Evolutionary conservation across 768 basidiomycete species (phyloP).

Genomic region (Rhodocollybia butyracea): DNA sequence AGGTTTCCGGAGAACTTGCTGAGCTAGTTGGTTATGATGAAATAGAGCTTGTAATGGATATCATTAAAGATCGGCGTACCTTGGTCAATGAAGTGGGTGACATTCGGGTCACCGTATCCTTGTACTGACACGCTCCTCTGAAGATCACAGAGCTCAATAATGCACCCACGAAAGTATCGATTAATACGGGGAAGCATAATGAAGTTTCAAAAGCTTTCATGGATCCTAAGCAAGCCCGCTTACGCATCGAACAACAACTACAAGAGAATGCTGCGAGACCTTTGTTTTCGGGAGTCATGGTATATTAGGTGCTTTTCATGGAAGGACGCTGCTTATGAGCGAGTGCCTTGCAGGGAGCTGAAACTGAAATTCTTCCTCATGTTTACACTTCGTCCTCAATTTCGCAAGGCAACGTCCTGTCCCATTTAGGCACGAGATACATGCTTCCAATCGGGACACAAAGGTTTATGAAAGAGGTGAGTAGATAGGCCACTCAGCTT

Average conservation of each 20-base stretch:
- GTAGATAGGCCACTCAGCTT: conserved; percentile 11
- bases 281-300: conserved; percentile 55
- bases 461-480: conserved; percentile 64
- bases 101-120: background rate
- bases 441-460: conserved; percentile 81
- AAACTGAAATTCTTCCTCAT: conserved; percentile 73
- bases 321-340: background rate
- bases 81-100: conserved; percentile 47
- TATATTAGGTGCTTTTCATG: conserved; percentile 25
- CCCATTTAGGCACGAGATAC: conserved; percentile 73
- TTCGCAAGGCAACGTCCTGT: conserved; percentile 60
- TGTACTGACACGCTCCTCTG: background rate
- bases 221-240: conserved; percentile 48
- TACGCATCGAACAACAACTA: conserved; percentile 60
- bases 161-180: too few relatives aligned
- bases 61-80: conserved; percentile 54
- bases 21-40: conserved; percentile 85
- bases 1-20: conserved; percentile 71
- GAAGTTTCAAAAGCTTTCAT: conserved; percentile 14
- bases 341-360: conserved; percentile 37
- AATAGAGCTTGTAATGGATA: conserved; percentile 71
- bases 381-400: conserved; percentile 75
- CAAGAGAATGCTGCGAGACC: conserved; percentile 63
- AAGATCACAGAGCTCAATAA: background rate
- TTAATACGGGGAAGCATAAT: background rate